Evolutionary conservation across 1,284 basidiomycete genomes (phyloP), one percentile per base, ranked within the genome.

Genomic region (Termitomyces sp.): DNA sequence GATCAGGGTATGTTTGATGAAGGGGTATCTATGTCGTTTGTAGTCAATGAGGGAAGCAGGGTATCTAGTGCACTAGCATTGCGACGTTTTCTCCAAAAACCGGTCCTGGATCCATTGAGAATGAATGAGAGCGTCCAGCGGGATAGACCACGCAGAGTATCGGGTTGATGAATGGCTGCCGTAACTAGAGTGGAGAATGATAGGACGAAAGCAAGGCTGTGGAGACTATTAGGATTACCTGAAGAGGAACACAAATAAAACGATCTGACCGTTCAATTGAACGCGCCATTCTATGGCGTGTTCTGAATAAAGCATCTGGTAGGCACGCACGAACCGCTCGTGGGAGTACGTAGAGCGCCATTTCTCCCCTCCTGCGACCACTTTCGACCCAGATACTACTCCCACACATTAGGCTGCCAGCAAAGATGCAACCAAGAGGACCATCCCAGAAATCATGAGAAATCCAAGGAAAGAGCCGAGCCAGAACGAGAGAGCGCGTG

Each of bases 361-460:
- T 87, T 66, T 91, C 88, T 3, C 86, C 86, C 50, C 88, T 71
- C 57, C 88, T 69, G 46, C 72, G 72, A 3, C 80, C 81, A 52
- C 83, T 80, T 62, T 91, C 87, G 40, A 90, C 77, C 79, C 81
- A 88, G 43, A 91, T 87, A 53, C 84, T 88, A 46, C 75, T 72
- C 1, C 88, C 88, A 57, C 87, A 89, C n/a, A 75, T 68, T 30
- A 90, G 64, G 55, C 83, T 86, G n/a, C 84, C 86, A 7, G 72
- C 75, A 52, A 89, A 67, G 30, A 84, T 68, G 57, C 83, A 79
- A 1, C 88, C 87, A 52, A 73, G 77, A 2, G 87, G 84, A 0
- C 87, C 85, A 60, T 91, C 88, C 78, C 83, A 86, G 57, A 86
- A 79, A 56, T 90, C 79, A 60, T 90, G 85, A 6, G 86, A 83